These are phyloP conservation scores for Barnettozyma populi DNA, from an alignment of 805 yeast genomes.

Conservation along the genomic window DNA sequence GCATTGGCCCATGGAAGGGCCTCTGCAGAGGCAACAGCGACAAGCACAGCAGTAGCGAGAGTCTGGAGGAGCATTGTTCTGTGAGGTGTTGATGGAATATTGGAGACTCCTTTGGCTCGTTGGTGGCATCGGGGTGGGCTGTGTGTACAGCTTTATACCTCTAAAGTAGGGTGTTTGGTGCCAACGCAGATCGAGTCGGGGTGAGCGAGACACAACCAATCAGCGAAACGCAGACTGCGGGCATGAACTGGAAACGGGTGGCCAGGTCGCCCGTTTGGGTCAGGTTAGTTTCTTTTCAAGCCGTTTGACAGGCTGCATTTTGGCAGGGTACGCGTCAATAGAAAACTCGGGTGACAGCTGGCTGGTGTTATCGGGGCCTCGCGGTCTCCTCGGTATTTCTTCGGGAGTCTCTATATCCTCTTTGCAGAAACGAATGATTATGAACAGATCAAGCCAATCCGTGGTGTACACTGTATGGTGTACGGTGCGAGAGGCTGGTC, in stretches of 20 bases:
- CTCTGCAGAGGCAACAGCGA: conserved; percentile 4
- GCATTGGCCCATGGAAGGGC: conserved; percentile 21
- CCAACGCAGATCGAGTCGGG: neutral
- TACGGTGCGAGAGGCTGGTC: no score
- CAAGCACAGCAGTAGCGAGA: neutral
- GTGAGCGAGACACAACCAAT: neutral
- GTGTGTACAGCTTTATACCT: neutral
- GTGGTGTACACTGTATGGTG: no score
- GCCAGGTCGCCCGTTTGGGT: neutral
- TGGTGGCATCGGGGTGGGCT: no score
- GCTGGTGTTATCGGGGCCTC: neutral
- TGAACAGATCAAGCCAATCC: no score
- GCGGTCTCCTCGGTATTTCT: no score
- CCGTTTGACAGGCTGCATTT: neutral
- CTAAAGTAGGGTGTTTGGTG: neutral
- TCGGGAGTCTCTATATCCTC: no score
- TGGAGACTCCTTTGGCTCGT: neutral
- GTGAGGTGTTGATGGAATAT: neutral
- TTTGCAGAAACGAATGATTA: no score
- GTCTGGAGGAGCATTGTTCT: neutral
- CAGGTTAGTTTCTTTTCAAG: neutral
- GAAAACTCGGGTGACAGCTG: neutral
- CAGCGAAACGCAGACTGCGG: neutral
- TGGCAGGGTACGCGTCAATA: conserved; percentile 8
- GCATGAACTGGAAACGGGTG: neutral